These are phyloP conservation scores for Phytophthora hybrid DNA, from an alignment of 352 stramenopile genomes.

Conservation along the genomic window DNA sequence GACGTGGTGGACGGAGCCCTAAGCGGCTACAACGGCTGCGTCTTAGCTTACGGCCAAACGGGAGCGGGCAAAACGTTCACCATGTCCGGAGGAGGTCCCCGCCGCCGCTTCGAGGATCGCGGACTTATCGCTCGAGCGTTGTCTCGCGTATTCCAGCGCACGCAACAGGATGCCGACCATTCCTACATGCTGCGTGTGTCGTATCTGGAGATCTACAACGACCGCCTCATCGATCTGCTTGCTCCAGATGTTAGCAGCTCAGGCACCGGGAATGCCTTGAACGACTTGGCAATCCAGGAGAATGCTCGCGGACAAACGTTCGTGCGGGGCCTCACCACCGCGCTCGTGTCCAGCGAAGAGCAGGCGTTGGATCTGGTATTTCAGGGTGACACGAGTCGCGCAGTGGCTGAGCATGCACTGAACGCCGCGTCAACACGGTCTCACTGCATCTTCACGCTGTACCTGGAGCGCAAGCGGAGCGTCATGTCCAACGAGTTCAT, in stretches of 20 bases:
- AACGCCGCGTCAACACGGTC: conserved; percentile 82
- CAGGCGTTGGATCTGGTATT: too few species aligned
- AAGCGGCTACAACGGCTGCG: conserved; percentile 77
- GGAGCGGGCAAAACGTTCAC: conserved; percentile 82
- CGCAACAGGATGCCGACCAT: conserved; percentile 57
- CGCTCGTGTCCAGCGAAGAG: too few species aligned
- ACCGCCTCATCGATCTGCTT: conserved; percentile 84
- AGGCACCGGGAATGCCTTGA: conserved; percentile 2
- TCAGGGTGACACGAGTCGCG: too few species aligned
- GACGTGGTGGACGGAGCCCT: conserved; percentile 74
- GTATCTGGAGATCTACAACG: conserved; percentile 93
- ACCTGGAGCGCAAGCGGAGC: conserved; percentile 62
- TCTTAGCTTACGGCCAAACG: conserved; percentile 82
- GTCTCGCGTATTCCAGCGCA: conserved; percentile 60
- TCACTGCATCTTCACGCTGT: conserved; percentile 87
- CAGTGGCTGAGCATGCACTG: conserved; percentile 82
- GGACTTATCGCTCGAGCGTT: conserved; percentile 70
- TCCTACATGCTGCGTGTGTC: conserved; percentile 69
- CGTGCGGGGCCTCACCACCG: too few species aligned
- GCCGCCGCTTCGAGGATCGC: conserved; percentile 62
- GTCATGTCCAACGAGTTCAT: conserved; percentile 34
- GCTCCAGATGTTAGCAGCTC: background rate
- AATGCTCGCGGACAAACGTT: conserved; percentile 71
- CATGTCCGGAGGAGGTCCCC: conserved; percentile 64
- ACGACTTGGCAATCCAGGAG: conserved; percentile 69